These are phyloP conservation scores for Suillus subluteus DNA, from an alignment of 768 basidiomycete species.

Conservation along the genomic window DNA sequence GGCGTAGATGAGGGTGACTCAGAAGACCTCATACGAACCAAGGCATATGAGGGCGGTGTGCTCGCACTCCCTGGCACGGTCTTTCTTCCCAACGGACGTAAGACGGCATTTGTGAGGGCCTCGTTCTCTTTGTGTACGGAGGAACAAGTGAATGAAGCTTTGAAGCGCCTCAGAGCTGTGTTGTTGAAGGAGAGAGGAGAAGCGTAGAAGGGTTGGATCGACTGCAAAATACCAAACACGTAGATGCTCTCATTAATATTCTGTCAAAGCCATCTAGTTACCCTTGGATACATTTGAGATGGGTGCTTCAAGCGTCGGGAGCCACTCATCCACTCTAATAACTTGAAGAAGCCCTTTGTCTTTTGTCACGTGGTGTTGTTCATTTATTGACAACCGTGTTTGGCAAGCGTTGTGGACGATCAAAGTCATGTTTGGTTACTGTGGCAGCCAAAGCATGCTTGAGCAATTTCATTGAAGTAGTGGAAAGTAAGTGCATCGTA, in stretches of 20 bases:
- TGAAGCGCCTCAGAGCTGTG: constrained; percentile 59
- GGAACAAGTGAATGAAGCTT: constrained; percentile 74
- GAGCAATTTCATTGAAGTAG: constrained; percentile 8
- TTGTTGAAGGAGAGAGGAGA: constrained; percentile 29
- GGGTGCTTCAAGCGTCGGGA: background rate
- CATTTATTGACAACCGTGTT: constrained; percentile 7
- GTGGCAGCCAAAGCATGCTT: constrained; percentile 18
- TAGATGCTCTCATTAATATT: background rate
- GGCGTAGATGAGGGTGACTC: constrained; percentile 62
- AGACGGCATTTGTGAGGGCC: constrained; percentile 78
- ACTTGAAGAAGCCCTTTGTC: background rate
- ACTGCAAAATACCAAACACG: background rate
- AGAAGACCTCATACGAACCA: constrained; percentile 67
- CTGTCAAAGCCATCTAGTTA: background rate
- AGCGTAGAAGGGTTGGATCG: background rate
- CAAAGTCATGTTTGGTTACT: constrained; percentile 23
- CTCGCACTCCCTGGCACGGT: constrained; percentile 88
- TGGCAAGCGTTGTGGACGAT: constrained; percentile 16
- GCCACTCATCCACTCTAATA: background rate
- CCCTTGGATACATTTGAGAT: background rate
- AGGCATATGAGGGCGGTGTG: constrained; percentile 80
- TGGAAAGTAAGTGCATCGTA: constrained; percentile 7
- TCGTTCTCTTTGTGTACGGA: constrained; percentile 73
- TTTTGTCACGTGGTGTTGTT: constrained; percentile 9
- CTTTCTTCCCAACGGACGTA: constrained; percentile 74